Conservation (phyloP, 805 yeast genomes). For the Metschnikowia baotianmanensis region DNA sequence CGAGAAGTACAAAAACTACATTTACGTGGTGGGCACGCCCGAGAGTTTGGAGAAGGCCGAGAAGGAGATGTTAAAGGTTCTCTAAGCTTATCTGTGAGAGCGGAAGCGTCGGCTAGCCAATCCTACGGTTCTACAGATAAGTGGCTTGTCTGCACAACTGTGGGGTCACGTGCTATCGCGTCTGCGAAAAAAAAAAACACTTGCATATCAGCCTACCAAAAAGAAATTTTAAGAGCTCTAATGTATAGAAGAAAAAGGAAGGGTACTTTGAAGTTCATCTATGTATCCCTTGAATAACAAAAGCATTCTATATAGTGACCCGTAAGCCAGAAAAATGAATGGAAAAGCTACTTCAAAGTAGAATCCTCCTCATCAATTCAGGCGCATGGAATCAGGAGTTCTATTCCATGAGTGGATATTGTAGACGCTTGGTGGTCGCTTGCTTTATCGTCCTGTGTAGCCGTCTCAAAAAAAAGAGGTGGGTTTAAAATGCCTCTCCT, state of each 20-base stretch:
- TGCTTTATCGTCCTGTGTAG: constrained; percentile 4
- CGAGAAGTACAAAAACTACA: constrained; percentile 51
- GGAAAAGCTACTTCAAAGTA: too few relatives aligned
- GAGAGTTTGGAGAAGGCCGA: constrained; percentile 44
- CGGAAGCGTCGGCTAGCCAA: too few relatives aligned
- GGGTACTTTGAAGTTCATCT: background rate
- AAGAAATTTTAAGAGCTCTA: constrained; percentile 3
- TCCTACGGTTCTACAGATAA: too few relatives aligned
- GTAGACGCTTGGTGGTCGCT: background rate
- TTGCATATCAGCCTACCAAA: background rate
- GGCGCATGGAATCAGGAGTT: background rate
- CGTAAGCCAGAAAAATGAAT: too few relatives aligned
- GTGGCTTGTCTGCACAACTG: background rate
- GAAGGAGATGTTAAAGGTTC: constrained; percentile 12
- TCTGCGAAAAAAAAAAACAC: background rate
- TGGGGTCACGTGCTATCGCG: constrained; percentile 8
- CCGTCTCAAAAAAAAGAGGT: background rate
- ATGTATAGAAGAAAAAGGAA: background rate
- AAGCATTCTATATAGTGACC: too few relatives aligned
- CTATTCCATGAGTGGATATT: background rate
- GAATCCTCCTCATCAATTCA: too few relatives aligned
- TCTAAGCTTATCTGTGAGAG: constrained; percentile 10
- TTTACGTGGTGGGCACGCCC: constrained; percentile 59
- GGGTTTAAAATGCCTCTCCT: constrained; percentile 5
- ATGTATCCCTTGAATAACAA: background rate